Evolutionary conservation across 2,329 filamentous ascomycete genomes (phyloP), one percentile per base, ranked within the genome.

Genomic region (Aspergillus quadrilineatus): DNA sequence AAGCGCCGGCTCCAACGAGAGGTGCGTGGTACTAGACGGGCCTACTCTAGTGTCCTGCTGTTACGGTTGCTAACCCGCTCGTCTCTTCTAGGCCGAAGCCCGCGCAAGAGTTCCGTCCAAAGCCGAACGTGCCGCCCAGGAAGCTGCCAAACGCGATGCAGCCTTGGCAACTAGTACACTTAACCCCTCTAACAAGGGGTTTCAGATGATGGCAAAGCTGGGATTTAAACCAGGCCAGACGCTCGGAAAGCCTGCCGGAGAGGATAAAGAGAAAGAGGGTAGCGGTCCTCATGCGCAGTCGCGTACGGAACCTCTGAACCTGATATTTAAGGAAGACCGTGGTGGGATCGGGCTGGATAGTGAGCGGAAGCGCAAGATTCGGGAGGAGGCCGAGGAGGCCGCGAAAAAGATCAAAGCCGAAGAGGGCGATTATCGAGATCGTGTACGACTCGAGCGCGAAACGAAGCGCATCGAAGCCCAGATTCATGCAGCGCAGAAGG

Each of bases 151-250:
- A 14, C 87, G 91, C 51, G 90, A 97, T 71, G 84, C 82, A 37
- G 90, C 89, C 0, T 83, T 97, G 28, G 82, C 86, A 4, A 89
- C 78, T n/a, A 89, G 88, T 4, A 79, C 94, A 48, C 79, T 96
- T 6, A 83, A 86, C 17, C 81, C 84, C 49, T 83, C 82, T 65
- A 95, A 87, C 77, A 97, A 97, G 70, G 94, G 93, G 1, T 85
- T 95, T 60, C 86, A 90, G 62, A 97, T 99, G 91, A 96, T 99
- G 92, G 88, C 90, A 22, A 93, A 90, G 74, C 90, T 99, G 81
- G 94, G 94, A 0, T 99, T 95, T 77, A 88, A 85, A 56, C 79
- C 84, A 17, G 92, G 92, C 26, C 85, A 85, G 36, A 82, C 86
- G 0, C 78, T 97, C 3, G 94, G 94, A 1, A 85, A 83, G 64